These are phyloP conservation scores for Hysterangium stoloniferum DNA, from an alignment of 768 basidiomycete genomes.

Conservation along the genomic window DNA sequence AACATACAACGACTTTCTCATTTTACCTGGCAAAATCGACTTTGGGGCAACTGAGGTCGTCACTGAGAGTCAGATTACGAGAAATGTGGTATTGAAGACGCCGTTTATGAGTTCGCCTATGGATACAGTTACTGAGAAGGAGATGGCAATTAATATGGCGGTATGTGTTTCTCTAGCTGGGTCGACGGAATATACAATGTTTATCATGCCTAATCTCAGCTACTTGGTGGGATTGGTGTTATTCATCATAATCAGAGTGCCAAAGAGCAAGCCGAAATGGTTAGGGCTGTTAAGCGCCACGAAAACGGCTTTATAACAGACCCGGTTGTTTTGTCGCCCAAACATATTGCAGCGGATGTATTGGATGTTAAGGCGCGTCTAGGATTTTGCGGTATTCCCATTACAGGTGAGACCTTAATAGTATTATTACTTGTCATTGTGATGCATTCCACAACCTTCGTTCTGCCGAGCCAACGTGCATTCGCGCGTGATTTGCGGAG, in stretches of 20 bases:
- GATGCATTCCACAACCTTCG: slow-evolving; percentile 65
- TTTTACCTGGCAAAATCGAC: slow-evolving; percentile 93
- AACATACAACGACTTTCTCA: slow-evolving; percentile 95
- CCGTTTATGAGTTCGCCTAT: slow-evolving; percentile 98
- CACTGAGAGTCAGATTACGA: slow-evolving; percentile 81
- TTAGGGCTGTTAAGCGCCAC: slow-evolving; percentile 94
- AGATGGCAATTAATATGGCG: slow-evolving; percentile 91
- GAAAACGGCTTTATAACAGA: slow-evolving; percentile 99
- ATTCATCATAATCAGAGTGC: slow-evolving; percentile 94
- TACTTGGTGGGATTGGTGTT: slow-evolving; percentile 94
- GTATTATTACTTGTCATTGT: slow-evolving; percentile 28
- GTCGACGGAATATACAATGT: slow-evolving; percentile 6
- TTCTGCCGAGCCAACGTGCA: slow-evolving; percentile 77
- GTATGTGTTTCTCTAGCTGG: slow-evolving; percentile 31
- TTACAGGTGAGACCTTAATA: slow-evolving; percentile 65
- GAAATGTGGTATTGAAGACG: slow-evolving; percentile 86
- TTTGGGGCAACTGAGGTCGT: slow-evolving; percentile 76
- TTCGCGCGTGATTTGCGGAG: slow-evolving; percentile 70
- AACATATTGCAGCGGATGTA: slow-evolving; percentile 77
- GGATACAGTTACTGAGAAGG: slow-evolving; percentile 97
- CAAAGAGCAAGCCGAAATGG: slow-evolving; percentile 89
- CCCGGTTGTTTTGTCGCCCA: slow-evolving; percentile 80
- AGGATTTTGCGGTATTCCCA: slow-evolving; percentile 95
- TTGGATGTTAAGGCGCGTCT: slow-evolving; percentile 85
- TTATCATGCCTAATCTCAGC: slow-evolving; percentile 29